Percentiles rank a stretch among this genome's conserved stretches.
Evolutionary conservation across 2,329 filamentous ascomycete genomes (phyloP).

Genomic region (Phaeosphaeriaceae sp.): DNA sequence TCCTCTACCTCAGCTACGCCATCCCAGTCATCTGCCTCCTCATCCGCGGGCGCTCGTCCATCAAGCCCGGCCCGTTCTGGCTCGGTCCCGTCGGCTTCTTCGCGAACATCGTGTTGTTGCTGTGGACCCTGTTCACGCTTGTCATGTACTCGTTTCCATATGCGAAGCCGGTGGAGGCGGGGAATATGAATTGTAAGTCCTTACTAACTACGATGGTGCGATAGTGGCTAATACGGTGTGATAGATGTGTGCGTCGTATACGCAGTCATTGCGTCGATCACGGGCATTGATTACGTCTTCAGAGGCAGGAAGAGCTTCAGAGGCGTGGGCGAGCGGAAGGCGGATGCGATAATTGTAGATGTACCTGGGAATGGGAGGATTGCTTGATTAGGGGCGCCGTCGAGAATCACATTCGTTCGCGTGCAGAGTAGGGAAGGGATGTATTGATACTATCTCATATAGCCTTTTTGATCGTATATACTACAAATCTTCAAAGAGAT

Average conservation of each 20-base stretch:
- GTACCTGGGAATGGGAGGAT: background rate
- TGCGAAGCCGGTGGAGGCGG: constrained; percentile 33
- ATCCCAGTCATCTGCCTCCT: constrained; percentile 57
- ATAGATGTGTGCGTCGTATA: constrained; percentile 25
- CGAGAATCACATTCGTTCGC: too few relatives aligned
- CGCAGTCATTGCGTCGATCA: constrained; percentile 35
- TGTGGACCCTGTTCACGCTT: constrained; percentile 59
- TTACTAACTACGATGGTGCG: background rate
- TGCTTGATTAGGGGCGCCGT: background rate
- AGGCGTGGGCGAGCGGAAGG: constrained; percentile 35
- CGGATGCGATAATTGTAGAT: constrained; percentile 29
- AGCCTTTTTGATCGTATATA: too few relatives aligned
- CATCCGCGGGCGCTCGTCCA: constrained; percentile 53
- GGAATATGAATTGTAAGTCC: constrained; percentile 43
- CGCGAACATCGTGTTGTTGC: constrained; percentile 53
- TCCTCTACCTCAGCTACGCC: constrained; percentile 48
- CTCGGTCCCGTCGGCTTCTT: constrained; percentile 53
- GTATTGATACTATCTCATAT: too few relatives aligned
- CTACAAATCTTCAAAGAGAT: too few relatives aligned
- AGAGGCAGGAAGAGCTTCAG: constrained; percentile 41
- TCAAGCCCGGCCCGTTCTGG: constrained; percentile 56
- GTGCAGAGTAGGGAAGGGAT: too few relatives aligned
- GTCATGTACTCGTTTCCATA: constrained; percentile 54
- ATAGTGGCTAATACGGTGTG: background rate
- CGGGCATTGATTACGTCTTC: constrained; percentile 37